Base-by-base conservation (phyloP, 2,329 filamentous ascomycete genomes). In the Taxawa tesnikishii region DNA sequence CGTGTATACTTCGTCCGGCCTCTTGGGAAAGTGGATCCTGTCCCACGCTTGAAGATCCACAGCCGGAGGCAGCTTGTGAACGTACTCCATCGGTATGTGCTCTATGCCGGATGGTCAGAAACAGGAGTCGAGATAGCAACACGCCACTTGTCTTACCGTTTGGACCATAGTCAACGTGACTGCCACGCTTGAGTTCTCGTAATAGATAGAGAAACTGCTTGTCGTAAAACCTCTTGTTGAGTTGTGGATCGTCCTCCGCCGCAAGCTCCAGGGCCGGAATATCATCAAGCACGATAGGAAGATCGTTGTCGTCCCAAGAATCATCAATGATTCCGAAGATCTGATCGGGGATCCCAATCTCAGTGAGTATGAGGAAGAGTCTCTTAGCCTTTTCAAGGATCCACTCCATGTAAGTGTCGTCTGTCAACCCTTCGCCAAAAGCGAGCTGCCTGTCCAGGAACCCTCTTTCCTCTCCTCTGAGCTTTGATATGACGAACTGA, bases 321-420 rank as follows among this genome's bases (percentile, higher is more conserved):
- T 79, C 74, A 53, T 85, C 79, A 36, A 84, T 73, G 32, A 82
- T 64, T 26, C 71, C 71, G 46, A 85, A 85, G 38, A 85, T 83
- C 50, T 79, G 76, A 43, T 81, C 76, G 1, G 79, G 71, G 8
- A 79, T 65, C 18, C 74, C 75, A 15, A 83, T 60, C 45, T 84
- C 79, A 33, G 74, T 64, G 15, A 85, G 61, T 24, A 83, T 75
- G 28, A 87, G 60, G 46, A 84, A 85, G 24, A 84, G 62, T 28
- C 75, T 67, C 46, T 74, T 76, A 5, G 77, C 75, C 44, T 76
- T 77, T 34, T 71, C 61, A 28, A 79, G 59, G 36, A 85, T 83
- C 76, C 79, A 83, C 49, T 84, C 79, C 62, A 79, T 75, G 50
- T 85, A 85, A 1, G 79, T 83, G 40, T 77, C 71, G 51, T 83